Base-by-base conservation (phyloP, 768 basidiomycete genomes). In the Botryobasidium botryosum region DNA sequence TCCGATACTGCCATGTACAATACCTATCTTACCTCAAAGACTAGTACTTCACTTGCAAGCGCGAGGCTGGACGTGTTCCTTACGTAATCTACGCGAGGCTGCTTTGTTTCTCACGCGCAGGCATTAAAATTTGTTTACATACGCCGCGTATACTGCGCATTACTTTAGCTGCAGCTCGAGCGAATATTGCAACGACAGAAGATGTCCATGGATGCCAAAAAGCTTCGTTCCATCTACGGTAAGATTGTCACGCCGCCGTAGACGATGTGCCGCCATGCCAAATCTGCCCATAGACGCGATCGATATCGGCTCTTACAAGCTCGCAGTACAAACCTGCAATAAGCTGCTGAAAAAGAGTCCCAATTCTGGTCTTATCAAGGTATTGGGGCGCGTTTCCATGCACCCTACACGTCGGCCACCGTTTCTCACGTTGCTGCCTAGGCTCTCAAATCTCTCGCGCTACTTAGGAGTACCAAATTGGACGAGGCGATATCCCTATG, bases 301-400 rank as follows among this genome's bases (percentile, higher is more conserved):
- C 51, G 85, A 88, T 64, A 81, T 74, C 36, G 78, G 79, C 38
- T 82, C 83, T 12, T 83, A 81, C 65, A 88, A 88, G 64, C 76
- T 80, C 31, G 85, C 86, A 17, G 70, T 88, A 44, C 75, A 84
- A 32, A 68, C 76, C 6, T 86, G 84, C 64, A 87, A 85, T 60
- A 88, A 88, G 61, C 59, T 88, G 24, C 70, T 88, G 52, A 88
- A 86, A 62, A 88, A 86, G 64, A 72, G 84, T 53, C 79, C 81
- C 23, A 75, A 70, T 57, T 79, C 74, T 59, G 65, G 71, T 35
- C 65, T 85, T 26, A 61, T 82, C 56, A 84, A 83, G 69, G 85
- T 73, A 47, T 31, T 8, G 8, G 18, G 18, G 8, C 39, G 48
- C 24, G 6, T 10, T 21, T 6, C 20, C 15, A 29, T 28, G 32